Base-by-base conservation (phyloP, 345 rosid genomes). In the Chamaenerion angustifolium region DNA sequence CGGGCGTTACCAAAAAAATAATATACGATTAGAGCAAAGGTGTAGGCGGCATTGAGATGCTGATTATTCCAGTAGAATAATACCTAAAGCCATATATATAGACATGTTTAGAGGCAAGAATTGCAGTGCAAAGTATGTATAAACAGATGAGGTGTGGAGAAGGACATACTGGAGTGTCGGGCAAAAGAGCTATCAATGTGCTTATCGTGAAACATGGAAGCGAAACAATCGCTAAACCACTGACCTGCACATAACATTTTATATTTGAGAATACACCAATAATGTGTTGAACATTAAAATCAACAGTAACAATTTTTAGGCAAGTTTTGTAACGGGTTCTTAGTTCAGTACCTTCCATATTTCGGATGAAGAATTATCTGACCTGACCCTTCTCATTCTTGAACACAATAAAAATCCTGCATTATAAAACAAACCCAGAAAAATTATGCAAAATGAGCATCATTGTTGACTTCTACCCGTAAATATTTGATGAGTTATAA, bases 371-470 rank as follows among this genome's bases (percentile, higher is more conserved):
- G 77, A 73, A 60, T 76, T 71, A 52, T 81, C 88, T 47, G 77
- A 78, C 70, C 73, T 64, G 57, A 78, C 79, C 54, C 68, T 76
- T 62, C 82, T 68, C 79, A 78, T 78, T 68, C 73, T 75, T 60
- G 57, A 59, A 71, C 77, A 75, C 56, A 81, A 54, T 8, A 67
- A 40, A 45, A 77, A 60, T 18, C 88, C 88, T 81, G 61, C 37
- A 31, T 31, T 7, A 31, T 31, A 31, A 23, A 31, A 31, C 7
- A 31, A 31, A 31, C 37, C 37, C 37, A 8, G 37, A 31, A 31
- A 31, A 31, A 5, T 8, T 7, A 31, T 31, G 37, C 35, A 67
- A n/a, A 67, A 31, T 31, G 37, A 43, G 12, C 50, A 54, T 37
- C 23, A 56, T 40, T 48, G 11, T 21, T 21, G 25, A 21, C 25